These are phyloP conservation scores for Hymenoscyphus scutula DNA, from an alignment of 2,329 filamentous ascomycete genomes.

Conservation along the genomic window DNA sequence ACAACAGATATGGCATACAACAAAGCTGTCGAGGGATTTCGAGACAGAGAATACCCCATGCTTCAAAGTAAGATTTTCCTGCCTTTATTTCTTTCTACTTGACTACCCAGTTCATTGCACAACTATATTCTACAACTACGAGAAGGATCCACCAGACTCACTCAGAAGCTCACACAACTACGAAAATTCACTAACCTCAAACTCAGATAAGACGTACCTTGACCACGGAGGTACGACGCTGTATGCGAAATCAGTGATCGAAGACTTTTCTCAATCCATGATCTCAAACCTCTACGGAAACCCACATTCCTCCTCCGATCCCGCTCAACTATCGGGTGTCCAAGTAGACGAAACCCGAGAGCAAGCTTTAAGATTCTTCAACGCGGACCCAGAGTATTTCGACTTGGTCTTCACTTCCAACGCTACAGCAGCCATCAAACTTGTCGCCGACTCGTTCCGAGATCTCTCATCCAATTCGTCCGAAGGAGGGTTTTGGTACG, in stretches of 20 bases:
- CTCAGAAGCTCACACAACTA: neutral
- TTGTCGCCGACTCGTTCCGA: slow-evolving; percentile 76
- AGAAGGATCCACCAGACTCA: no score
- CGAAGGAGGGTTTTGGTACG: slow-evolving; percentile 73
- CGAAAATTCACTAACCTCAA: neutral
- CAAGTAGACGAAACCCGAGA: slow-evolving; percentile 75
- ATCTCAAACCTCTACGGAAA: slow-evolving; percentile 80
- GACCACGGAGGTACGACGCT: slow-evolving; percentile 92
- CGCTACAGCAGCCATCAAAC: slow-evolving; percentile 85
- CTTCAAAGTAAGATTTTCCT: slow-evolving; percentile 53
- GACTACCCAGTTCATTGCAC: no score
- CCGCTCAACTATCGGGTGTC: slow-evolving; percentile 73
- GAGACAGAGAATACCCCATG: slow-evolving; percentile 66
- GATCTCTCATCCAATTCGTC: slow-evolving; percentile 59
- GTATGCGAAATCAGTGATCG: slow-evolving; percentile 69
- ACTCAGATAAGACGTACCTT: slow-evolving; percentile 67
- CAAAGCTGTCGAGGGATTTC: slow-evolving; percentile 54
- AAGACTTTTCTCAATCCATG: slow-evolving; percentile 74
- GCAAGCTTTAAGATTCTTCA: slow-evolving; percentile 73
- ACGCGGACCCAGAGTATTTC: slow-evolving; percentile 76
- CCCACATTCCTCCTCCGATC: slow-evolving; percentile 80
- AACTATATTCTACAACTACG: neutral
- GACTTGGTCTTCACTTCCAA: slow-evolving; percentile 91
- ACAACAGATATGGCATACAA: slow-evolving; percentile 48
- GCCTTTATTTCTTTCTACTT: no score